Percentiles rank a stretch among this genome's conserved stretches.
These are phyloP conservation scores for Sporothrix protearum DNA, from an alignment of 2,329 filamentous ascomycete genomes.

Conservation along the genomic window DNA sequence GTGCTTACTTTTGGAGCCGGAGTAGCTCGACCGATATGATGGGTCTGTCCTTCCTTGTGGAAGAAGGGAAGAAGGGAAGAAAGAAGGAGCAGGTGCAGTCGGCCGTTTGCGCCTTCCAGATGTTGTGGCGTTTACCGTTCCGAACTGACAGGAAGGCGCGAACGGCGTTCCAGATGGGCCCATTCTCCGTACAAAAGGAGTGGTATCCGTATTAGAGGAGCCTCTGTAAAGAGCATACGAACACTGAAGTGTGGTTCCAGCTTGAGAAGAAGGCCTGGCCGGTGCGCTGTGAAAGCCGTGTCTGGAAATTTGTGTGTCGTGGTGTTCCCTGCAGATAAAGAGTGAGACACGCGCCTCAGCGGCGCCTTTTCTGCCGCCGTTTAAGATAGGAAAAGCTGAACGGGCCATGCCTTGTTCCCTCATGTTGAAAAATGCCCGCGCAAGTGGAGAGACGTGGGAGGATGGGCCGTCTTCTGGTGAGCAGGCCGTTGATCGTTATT, in stretches of 20 bases:
- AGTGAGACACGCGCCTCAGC: not conserved
- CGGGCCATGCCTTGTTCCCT: not conserved
- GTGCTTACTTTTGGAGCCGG: not conserved
- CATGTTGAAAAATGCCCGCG: not conserved
- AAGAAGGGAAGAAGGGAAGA: not conserved
- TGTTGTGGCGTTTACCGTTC: not conserved
- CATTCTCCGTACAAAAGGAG: not conserved
- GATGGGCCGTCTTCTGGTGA: conserved; percentile 2
- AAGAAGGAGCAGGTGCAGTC: not conserved
- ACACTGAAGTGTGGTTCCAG: not conserved
- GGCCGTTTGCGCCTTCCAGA: conserved; percentile 8
- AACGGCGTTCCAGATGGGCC: not conserved
- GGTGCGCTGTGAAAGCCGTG: not conserved
- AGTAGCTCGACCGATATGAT: not conserved
- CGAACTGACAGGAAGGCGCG: not conserved
- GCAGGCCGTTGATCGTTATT: conserved; percentile 10
- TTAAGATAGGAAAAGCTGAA: conserved; percentile 1
- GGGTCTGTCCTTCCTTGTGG: not conserved
- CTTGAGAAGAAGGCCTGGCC: not conserved
- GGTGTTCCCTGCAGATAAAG: not conserved
- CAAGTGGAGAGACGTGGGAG: not conserved
- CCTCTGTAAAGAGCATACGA: conserved; percentile 7
- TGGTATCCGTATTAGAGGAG: not conserved
- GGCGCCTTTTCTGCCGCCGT: not conserved
- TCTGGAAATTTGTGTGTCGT: not conserved